Evolutionary conservation across 352 stramenopile genomes (phyloP).

Genomic region (Pythium sukuiense): DNA sequence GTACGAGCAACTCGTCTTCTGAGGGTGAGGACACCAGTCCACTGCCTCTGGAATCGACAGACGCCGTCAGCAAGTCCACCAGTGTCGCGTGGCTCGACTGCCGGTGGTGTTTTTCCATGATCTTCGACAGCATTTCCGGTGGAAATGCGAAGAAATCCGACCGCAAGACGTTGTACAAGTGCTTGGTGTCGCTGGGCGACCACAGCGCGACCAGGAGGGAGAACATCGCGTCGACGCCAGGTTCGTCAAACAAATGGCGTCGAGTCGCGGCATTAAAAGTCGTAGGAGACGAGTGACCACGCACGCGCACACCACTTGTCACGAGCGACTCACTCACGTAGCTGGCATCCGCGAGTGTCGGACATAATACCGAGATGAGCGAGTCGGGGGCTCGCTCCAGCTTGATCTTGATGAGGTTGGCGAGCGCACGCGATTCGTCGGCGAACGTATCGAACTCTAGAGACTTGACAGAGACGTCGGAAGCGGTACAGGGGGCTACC

Average conservation of each 20-base stretch:
- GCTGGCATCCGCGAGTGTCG: constrained; percentile 11
- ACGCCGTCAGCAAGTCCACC: constrained; percentile 50
- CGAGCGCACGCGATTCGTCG: constrained; percentile 8
- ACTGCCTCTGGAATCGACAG: constrained; percentile 39
- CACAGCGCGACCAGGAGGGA: constrained; percentile 68
- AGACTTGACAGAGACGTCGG: constrained; percentile 1
- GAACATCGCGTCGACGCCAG: constrained; percentile 58
- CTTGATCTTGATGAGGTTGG: constrained; percentile 6
- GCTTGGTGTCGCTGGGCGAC: constrained; percentile 64
- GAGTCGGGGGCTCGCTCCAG: not conserved
- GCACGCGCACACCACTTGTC: constrained; percentile 13
- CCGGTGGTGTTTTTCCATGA: constrained; percentile 65
- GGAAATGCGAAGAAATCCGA: constrained; percentile 65
- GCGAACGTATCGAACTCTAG: constrained; percentile 14
- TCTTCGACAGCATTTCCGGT: constrained; percentile 46
- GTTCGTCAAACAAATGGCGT: constrained; percentile 57
- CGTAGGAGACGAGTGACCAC: not conserved
- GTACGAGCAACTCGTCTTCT: constrained; percentile 21
- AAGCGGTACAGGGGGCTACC: not conserved
- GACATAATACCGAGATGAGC: constrained; percentile 24
- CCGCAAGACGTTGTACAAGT: constrained; percentile 78
- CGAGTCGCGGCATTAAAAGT: not conserved
- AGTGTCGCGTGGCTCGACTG: constrained; percentile 41
- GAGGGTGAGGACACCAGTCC: not conserved
- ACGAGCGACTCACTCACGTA: constrained; percentile 14